These are phyloP conservation scores for Alloteropsis angusta DNA, from an alignment of 202 grass and related monocot genomes.

Conservation along the genomic window DNA sequence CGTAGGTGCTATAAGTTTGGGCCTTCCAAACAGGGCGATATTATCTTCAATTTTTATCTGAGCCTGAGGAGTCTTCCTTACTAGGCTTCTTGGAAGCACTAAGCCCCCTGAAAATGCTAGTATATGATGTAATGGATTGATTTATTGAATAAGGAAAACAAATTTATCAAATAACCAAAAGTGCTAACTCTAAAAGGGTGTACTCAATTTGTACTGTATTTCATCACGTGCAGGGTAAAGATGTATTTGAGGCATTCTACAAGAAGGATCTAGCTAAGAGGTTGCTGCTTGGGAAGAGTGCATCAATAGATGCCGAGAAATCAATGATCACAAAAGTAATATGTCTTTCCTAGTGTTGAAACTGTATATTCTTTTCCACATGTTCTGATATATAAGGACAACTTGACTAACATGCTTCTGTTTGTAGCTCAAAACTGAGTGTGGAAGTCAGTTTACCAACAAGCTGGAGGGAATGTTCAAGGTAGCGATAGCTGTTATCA, in stretches of 20 bases:
- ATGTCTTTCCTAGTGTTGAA: neutral
- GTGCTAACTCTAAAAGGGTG: neutral
- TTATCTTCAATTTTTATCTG: neutral
- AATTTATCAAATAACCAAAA: neutral
- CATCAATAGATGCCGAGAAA: constrained; percentile 98
- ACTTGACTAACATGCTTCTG: constrained; percentile 22
- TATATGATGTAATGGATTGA: neutral
- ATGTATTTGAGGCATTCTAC: constrained; percentile 99
- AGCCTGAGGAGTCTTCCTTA: neutral
- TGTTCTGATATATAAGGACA: constrained; percentile 12
- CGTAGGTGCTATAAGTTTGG: neutral
- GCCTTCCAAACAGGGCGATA: neutral
- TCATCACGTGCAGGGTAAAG: constrained; percentile 68
- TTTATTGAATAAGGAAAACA: neutral
- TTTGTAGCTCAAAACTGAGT: constrained; percentile 99
- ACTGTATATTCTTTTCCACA: neutral
- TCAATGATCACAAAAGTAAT: constrained; percentile 99
- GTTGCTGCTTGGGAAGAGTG: constrained; percentile 92
- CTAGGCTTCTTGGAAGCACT: neutral
- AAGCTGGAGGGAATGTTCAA: constrained; percentile 99
- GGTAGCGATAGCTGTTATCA: constrained; percentile 39
- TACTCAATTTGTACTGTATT: constrained; percentile 8
- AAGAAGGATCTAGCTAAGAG: constrained; percentile 99
- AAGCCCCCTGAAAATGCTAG: neutral
- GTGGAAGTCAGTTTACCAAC: constrained; percentile 99